A percentile compares a stretch with the other conserved stretches of the same genome.
Evolutionary conservation across 2,329 filamentous ascomycete species (phyloP).

Genomic region (Tolypocladium album): DNA sequence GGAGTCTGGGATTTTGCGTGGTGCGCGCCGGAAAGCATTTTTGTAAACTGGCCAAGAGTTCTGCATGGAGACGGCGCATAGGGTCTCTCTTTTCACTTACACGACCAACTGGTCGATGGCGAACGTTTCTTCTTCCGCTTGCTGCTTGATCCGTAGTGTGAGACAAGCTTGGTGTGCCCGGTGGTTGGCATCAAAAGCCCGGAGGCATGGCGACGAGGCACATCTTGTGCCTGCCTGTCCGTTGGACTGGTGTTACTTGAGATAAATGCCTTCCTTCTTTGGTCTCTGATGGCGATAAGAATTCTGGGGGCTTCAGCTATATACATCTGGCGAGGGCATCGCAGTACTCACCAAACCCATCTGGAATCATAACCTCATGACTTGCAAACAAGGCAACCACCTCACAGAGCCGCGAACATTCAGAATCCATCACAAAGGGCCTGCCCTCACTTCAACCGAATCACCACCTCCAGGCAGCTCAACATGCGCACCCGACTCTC

Average conservation of each 20-base stretch:
- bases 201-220: not conserved
- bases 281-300: not conserved
- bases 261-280: not conserved
- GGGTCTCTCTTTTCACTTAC: not conserved
- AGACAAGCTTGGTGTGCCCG: not conserved
- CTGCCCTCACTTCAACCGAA: conserved; percentile 31
- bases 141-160: not conserved
- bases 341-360: not conserved
- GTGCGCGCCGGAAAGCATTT: not conserved
- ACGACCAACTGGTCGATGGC: not conserved
- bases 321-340: not conserved
- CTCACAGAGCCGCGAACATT: not conserved
- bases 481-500: conserved; percentile 34
- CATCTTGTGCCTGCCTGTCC: not conserved
- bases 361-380: not conserved
- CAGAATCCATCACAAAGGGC: not conserved
- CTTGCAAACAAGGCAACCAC: not conserved
- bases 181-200: too few relatives aligned
- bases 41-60: not conserved
- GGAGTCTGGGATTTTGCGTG: conserved; percentile 2
- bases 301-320: not conserved
- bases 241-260: not conserved
- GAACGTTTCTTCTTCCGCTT: not conserved
- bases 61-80: conserved; percentile 1
- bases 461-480: conserved; percentile 38